phyloP scores from a whole-genome alignment of 106 monocot genomes.

The Platanthera zijinensis region DNA sequence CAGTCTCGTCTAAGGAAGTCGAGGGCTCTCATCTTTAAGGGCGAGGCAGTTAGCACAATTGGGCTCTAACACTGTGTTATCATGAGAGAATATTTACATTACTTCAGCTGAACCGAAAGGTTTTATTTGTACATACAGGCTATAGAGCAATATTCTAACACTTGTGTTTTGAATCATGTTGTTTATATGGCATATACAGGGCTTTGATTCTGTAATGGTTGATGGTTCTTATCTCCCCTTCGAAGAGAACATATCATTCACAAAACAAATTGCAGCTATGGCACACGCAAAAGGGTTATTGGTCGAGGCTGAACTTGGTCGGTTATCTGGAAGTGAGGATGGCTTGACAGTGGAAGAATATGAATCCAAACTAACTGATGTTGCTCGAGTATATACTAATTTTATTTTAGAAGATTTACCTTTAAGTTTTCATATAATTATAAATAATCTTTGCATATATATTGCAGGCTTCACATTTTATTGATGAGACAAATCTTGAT shows the following conservation, averaged over 20 bases:
- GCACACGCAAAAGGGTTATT: constrained; percentile 60
- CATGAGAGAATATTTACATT: too few species aligned
- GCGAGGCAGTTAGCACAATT: too few species aligned
- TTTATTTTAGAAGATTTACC: neutral
- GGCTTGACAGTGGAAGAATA: constrained; percentile 84
- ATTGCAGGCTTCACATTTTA: constrained; percentile 78
- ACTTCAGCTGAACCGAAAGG: too few species aligned
- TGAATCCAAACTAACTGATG: constrained; percentile 83
- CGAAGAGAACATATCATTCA: constrained; percentile 59
- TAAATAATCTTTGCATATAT: neutral
- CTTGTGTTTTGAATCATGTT: neutral
- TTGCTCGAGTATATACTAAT: constrained; percentile 44
- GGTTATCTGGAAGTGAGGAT: constrained; percentile 92
- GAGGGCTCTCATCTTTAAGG: too few species aligned
- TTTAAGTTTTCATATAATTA: neutral
- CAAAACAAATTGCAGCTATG: constrained; percentile 54
- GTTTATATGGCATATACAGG: constrained; percentile 32
- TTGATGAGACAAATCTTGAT: constrained; percentile 75
- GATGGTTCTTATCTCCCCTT: constrained; percentile 84
- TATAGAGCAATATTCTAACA: too few species aligned
- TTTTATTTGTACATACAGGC: too few species aligned
- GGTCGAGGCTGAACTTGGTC: constrained; percentile 95
- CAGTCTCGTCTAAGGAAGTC: too few species aligned
- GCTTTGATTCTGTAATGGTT: constrained; percentile 92
- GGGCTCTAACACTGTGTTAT: too few species aligned